phyloP scores from a whole-genome alignment of 2,329 filamentous ascomycete genomes.

The Myriosclerotinia duriaeana region DNA sequence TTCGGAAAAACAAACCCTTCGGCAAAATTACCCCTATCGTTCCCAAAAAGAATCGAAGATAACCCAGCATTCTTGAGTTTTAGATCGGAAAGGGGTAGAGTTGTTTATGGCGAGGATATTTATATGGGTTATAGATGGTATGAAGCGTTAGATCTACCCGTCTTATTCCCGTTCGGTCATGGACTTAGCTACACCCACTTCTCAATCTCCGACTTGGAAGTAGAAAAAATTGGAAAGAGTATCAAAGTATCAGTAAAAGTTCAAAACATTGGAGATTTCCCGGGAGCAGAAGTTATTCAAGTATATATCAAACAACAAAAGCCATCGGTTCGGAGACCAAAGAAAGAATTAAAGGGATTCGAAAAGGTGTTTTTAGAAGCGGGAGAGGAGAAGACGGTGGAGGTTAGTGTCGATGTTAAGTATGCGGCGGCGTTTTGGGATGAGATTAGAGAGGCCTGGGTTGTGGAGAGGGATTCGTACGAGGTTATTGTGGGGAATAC shows the following conservation, averaged over 20 bases:
- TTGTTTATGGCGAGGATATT: constrained; percentile 76
- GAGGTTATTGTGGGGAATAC: constrained; percentile 43
- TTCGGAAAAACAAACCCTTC: constrained; percentile 63
- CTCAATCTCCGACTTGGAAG: constrained; percentile 26
- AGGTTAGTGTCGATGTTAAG: constrained; percentile 50
- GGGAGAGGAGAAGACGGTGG: constrained; percentile 57
- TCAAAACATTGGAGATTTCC: constrained; percentile 56
- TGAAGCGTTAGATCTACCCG: constrained; percentile 63
- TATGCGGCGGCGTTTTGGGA: constrained; percentile 46
- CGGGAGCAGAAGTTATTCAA: constrained; percentile 58
- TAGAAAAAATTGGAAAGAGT: background rate
- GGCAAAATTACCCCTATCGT: constrained; percentile 72
- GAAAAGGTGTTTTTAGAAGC: constrained; percentile 61
- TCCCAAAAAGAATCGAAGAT: constrained; percentile 66
- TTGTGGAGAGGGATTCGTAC: constrained; percentile 43
- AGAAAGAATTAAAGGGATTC: constrained; percentile 66
- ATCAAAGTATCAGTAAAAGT: constrained; percentile 1
- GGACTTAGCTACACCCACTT: constrained; percentile 78
- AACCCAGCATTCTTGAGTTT: constrained; percentile 78
- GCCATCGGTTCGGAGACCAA: constrained; percentile 50
- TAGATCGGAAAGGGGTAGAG: constrained; percentile 65
- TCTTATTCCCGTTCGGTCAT: constrained; percentile 75
- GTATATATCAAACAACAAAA: constrained; percentile 55
- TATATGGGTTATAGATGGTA: constrained; percentile 82
- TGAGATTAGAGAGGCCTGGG: constrained; percentile 44